These are phyloP conservation scores for Aureobasidium leucospermi DNA, from an alignment of 2,329 filamentous ascomycete genomes.

Conservation along the genomic window DNA sequence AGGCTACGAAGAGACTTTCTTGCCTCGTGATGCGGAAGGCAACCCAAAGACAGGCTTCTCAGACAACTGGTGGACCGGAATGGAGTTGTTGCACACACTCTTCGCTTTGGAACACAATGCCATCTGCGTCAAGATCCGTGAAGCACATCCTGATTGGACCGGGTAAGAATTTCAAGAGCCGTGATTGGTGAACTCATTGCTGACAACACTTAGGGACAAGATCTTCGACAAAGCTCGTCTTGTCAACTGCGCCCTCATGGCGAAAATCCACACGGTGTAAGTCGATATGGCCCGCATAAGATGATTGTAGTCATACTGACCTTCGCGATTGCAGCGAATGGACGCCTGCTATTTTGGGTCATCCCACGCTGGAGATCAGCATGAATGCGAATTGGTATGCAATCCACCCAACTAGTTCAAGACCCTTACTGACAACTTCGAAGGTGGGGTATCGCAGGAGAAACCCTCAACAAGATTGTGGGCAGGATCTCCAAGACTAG, in stretches of 20 bases:
- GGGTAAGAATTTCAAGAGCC: background rate
- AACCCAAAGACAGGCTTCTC: conserved; percentile 37
- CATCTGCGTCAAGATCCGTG: conserved; percentile 34
- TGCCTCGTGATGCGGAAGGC: conserved; percentile 34
- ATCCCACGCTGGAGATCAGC: conserved; percentile 36
- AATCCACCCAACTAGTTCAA: background rate
- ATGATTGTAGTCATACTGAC: background rate
- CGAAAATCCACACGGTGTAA: conserved; percentile 41
- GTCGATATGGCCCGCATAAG: background rate
- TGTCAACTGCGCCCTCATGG: conserved; percentile 42
- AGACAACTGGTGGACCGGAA: conserved; percentile 42
- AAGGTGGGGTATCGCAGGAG: conserved; percentile 15
- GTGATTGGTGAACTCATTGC: background rate
- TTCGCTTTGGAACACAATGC: conserved; percentile 42
- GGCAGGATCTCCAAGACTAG: conserved; percentile 33
- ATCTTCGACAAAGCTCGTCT: conserved; percentile 40
- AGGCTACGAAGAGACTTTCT: conserved; percentile 29
- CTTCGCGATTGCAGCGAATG: conserved; percentile 28
- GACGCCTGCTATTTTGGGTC: conserved; percentile 42
- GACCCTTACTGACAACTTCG: conserved; percentile 16
- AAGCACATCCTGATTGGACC: conserved; percentile 31
- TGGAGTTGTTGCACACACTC: conserved; percentile 41
- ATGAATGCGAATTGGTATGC: conserved; percentile 43
- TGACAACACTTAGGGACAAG: conserved; percentile 24
- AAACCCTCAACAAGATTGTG: conserved; percentile 27